Evolutionary conservation across 768 basidiomycete species (phyloP), one percentile per base, ranked within the genome.

Genomic region (Lactarius akahatsu): DNA sequence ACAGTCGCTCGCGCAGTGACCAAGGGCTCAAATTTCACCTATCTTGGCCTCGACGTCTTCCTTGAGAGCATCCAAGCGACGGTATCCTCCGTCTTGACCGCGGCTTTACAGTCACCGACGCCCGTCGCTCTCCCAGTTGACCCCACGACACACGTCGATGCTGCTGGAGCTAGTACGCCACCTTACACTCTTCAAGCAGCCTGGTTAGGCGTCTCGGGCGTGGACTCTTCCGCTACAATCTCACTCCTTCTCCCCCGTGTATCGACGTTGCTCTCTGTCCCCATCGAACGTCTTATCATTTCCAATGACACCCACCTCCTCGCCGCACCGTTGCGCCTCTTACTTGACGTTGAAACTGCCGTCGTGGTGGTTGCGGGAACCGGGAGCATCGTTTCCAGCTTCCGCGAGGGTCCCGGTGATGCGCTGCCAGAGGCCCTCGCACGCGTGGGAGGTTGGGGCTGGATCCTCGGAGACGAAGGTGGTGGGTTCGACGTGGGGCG

Each of bases 291-390:
- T 4, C 78, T 94, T 28, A 77, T 81, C 50, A 81, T 96, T 59
- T 81, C 87, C 50, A 95, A 96, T 75, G 94, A 96, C 74, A 90
- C 91, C 0, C 85, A 90, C 71, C 88, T 96, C 55, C 85, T 96
- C 55, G 91, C 91, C 11, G 86, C 92, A 0, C 92, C 94, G 5
- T 80, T 94, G 15, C 81, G 84, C 45, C 77, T 86, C 71, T 80
- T 87, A 72, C 72, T 78, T 1, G 88, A 88, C 71, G 80, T 88
- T 20, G 74, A 78, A 16, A 80, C 84, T 65, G 91, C 89, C 9
- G 81, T 95, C 36, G 83, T 87, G 3, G 87, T 87, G 59, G 88
- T 96, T 66, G 88, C 83, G 2, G 94, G 94, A 16, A 96, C 94
- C 0, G 94, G 94, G 3, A 86, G 88, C 13, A 91, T 86, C 71